phyloP scores from a whole-genome alignment of 2,329 filamentous ascomycete genomes.

The Fusarium chuoi region DNA sequence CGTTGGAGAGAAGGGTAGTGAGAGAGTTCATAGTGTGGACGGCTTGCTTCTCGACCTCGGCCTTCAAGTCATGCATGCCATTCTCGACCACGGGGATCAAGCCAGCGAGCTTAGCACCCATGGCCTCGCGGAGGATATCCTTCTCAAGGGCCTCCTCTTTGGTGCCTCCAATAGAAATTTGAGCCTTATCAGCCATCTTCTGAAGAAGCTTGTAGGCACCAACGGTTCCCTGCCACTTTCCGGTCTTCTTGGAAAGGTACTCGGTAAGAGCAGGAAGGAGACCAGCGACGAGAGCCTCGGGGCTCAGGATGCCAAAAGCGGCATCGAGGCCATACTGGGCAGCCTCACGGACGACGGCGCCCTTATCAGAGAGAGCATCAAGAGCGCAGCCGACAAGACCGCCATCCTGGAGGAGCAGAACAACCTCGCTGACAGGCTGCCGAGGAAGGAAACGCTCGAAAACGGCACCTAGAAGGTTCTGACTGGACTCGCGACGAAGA shows the following conservation, averaged over 20 bases:
- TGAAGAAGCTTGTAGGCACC: conserved; percentile 86
- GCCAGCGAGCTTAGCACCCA: conserved; percentile 87
- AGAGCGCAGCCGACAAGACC: conserved; percentile 78
- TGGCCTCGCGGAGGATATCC: conserved; percentile 87
- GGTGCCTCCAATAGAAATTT: conserved; percentile 80
- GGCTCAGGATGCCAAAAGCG: conserved; percentile 79
- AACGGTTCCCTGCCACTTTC: conserved; percentile 97
- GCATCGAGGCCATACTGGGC: conserved; percentile 95
- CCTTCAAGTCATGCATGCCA: conserved; percentile 97
- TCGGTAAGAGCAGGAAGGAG: conserved; percentile 79
- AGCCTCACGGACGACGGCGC: conserved; percentile 85
- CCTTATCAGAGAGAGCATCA: conserved; percentile 91
- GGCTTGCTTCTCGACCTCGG: conserved; percentile 89
- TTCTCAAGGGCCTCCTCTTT: conserved; percentile 88
- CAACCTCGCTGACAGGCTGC: conserved; percentile 81
- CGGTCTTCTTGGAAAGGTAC: conserved; percentile 85
- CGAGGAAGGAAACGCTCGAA: conserved; percentile 88
- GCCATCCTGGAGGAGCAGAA: conserved; percentile 84
- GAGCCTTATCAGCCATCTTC: conserved; percentile 94
- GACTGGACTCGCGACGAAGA: conserved; percentile 85
- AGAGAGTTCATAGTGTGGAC: conserved; percentile 90
- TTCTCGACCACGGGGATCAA: conserved; percentile 91
- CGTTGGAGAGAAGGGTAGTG: conserved; percentile 91
- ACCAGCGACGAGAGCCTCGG: conserved; percentile 85
- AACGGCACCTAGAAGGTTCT: conserved; percentile 93